These are phyloP conservation scores for Pyrenophora seminiperda DNA, from an alignment of 2,329 filamentous ascomycete species.

Conservation along the genomic window DNA sequence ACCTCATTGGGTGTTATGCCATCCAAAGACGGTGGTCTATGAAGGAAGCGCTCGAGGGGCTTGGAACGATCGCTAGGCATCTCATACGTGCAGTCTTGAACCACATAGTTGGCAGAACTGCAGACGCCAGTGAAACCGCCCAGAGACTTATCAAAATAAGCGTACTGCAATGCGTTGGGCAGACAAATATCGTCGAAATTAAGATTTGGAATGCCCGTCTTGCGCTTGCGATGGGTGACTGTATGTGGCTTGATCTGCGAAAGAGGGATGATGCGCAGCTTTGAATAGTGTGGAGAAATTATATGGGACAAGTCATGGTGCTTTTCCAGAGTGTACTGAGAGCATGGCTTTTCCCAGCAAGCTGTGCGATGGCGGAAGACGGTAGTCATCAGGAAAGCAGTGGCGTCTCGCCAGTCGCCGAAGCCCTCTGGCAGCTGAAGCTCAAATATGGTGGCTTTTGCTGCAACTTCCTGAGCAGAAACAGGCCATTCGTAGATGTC, in stretches of 20 bases:
- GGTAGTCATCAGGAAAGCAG: conserved; percentile 49
- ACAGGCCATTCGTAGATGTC: conserved; percentile 63
- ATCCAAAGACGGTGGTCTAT: conserved; percentile 33
- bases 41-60: conserved; percentile 50
- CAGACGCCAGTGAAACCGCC: conserved; percentile 22
- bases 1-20: conserved; percentile 56
- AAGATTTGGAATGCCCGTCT: conserved; percentile 30
- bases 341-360: neutral
- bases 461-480: conserved; percentile 37
- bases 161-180: conserved; percentile 52
- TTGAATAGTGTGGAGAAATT: conserved; percentile 1
- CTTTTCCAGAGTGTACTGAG: conserved; percentile 16
- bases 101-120: conserved; percentile 20
- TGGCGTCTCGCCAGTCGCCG: conserved; percentile 56
- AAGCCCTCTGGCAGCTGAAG: conserved; percentile 52
- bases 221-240: conserved; percentile 42
- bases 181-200: conserved; percentile 50
- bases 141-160: conserved; percentile 31
- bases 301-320: conserved; percentile 17
- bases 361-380: conserved; percentile 39
- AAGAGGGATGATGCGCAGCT: conserved; percentile 38
- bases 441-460: conserved; percentile 60
- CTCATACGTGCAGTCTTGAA: conserved; percentile 49
- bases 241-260: conserved; percentile 47
- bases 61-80: conserved; percentile 39